Conservation (phyloP, 805 yeast genomes). For the Sungouiozyma intestinalis region DNA sequence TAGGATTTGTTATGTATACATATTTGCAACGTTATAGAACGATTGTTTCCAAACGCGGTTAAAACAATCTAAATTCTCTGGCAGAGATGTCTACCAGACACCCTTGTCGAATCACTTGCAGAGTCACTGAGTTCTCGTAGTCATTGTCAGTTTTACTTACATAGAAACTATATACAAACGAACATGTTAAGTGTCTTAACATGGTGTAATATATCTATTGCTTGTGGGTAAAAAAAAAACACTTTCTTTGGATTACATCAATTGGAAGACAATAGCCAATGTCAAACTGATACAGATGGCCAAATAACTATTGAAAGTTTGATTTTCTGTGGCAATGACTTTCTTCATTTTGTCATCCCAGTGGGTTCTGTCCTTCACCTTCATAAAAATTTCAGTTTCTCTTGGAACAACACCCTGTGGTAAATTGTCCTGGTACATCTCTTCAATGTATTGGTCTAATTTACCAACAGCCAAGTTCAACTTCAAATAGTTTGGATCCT, state of each 20-base stretch:
- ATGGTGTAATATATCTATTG: no score
- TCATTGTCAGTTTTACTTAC: no score
- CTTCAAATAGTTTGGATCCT: slow-evolving; percentile 77
- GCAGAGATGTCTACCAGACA: no score
- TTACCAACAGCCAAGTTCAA: slow-evolving; percentile 81
- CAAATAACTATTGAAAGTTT: not conserved
- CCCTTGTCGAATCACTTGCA: no score
- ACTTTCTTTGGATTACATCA: not conserved
- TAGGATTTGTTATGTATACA: no score
- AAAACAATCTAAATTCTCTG: no score
- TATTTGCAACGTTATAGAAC: no score
- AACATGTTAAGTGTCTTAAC: no score
- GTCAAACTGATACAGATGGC: not conserved
- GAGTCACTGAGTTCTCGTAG: no score
- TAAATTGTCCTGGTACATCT: slow-evolving; percentile 53
- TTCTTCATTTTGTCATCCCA: slow-evolving; percentile 28
- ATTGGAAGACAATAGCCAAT: not conserved
- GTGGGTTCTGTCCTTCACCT: slow-evolving; percentile 34
- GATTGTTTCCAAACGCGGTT: no score
- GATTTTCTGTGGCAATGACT: not conserved
- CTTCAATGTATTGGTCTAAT: slow-evolving; percentile 80
- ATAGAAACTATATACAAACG: not conserved
- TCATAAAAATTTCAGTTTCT: slow-evolving; percentile 28
- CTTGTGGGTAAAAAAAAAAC: no score
- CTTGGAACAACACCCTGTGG: slow-evolving; percentile 43